Evolutionary conservation across 371 early-diverging fungal genomes (phyloP), one percentile per base, ranked within the genome.

Genomic region (Chytridium lagenaria): DNA sequence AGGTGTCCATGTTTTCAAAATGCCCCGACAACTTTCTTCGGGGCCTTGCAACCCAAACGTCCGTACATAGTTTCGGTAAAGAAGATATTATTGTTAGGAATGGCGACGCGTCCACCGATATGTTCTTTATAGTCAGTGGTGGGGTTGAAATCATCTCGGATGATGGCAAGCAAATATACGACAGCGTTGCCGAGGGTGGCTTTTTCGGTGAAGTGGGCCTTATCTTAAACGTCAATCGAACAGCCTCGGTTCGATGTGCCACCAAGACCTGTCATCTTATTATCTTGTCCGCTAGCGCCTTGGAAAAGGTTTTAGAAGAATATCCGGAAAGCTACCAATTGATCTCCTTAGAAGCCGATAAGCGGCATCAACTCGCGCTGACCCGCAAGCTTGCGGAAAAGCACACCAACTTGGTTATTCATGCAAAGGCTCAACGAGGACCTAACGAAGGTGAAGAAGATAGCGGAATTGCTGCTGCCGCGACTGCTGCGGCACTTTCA

Each of bases 141-240:
- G 5, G 1, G 40, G 81, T 78, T 36, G 78, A 82, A 59, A 77
- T 84, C 22, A 73, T 83, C 1, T 75, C 79, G 10, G 78, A 77
- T 2, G 82, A 82, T 67, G 73, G 73, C 1, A 23, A 5, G 22
- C 73, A 63, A 22, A 76, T 81, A 2, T 81, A 77, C 68, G 83
- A 80, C 64, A 33, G 30, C 7, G 71, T 84, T 15, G 19, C 59
- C n/a, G 72, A 71, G 19, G 83, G 83, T n/a, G 79, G 73, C 2
- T 82, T 83, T 59, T 82, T 84, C 69, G 84, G 84, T n/a, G 84
- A 84, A 71, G 73, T 84, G 5, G 84, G 81, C 0, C 69, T 90
- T 28, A 72, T 90, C 7, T 77, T 84, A 33, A 82, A 81, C 50
- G 78, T 87, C 23, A 70, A 83, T 19, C 75, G 90, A 31, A 88